Evolutionary conservation across 495 filamentous ascomycete species (phyloP).

Genomic region (Penicillium simplicissimum): DNA sequence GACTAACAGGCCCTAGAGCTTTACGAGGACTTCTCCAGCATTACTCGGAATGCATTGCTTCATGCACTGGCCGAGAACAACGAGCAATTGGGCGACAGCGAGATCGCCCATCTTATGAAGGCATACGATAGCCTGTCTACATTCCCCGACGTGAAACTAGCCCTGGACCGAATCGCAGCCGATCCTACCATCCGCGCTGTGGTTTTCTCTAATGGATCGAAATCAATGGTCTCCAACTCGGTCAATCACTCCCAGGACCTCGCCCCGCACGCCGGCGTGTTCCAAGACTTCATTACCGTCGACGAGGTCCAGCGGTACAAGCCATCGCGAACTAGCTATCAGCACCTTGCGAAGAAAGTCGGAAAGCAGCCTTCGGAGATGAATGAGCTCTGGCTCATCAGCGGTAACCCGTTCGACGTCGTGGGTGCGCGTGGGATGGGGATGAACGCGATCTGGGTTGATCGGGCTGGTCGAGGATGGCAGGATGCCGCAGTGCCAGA

Average conservation of each 20-base stretch:
- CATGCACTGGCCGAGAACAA: slow-evolving; percentile 64
- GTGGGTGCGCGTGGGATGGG: slow-evolving; percentile 45
- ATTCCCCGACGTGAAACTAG: slow-evolving; percentile 66
- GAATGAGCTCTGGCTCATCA: slow-evolving; percentile 69
- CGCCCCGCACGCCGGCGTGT: slow-evolving; percentile 47
- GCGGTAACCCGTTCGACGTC: slow-evolving; percentile 81
- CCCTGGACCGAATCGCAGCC: slow-evolving; percentile 47
- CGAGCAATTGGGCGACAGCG: slow-evolving; percentile 40
- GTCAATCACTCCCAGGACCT: slow-evolving; percentile 57
- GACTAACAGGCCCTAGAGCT: slow-evolving; percentile 38
- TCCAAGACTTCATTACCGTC: slow-evolving; percentile 62
- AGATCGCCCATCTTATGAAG: slow-evolving; percentile 53
- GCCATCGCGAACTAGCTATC: slow-evolving; percentile 65
- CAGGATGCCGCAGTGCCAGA: slow-evolving; percentile 32
- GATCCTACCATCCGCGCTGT: slow-evolving; percentile 50
- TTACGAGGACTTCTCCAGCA: slow-evolving; percentile 64
- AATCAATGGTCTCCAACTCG: slow-evolving; percentile 62
- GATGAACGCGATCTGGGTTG: slow-evolving; percentile 69
- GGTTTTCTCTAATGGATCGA: slow-evolving; percentile 76
- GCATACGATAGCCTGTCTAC: slow-evolving; percentile 69
- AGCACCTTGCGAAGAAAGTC: slow-evolving; percentile 55
- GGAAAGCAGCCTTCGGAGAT: slow-evolving; percentile 47
- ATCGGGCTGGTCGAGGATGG: slow-evolving; percentile 53
- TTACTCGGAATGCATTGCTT: slow-evolving; percentile 62
- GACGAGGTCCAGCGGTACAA: slow-evolving; percentile 65